A percentile compares a stretch with the other conserved stretches of the same genome.
phyloP scores from a whole-genome alignment of 768 basidiomycete genomes.

The Phanerodontia chrysosporium region DNA sequence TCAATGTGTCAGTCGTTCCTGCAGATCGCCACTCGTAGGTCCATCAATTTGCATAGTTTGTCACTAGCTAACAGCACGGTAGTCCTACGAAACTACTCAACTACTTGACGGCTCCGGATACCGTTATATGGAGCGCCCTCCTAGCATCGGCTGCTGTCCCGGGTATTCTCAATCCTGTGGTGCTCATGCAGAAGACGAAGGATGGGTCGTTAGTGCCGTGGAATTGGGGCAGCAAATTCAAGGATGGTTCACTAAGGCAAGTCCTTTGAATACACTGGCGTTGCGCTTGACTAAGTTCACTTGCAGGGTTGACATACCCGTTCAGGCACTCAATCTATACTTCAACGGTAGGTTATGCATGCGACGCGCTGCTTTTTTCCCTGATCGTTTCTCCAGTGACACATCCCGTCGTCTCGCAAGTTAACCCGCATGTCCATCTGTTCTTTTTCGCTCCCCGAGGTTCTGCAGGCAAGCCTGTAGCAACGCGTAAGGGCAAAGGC shows the following conservation, averaged over 20 bases:
- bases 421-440: conserved; percentile 87
- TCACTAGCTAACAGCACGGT: conserved; percentile 10
- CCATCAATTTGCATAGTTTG: not conserved
- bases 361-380: not conserved
- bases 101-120: conserved; percentile 94
- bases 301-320: conserved; percentile 85
- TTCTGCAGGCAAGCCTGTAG: conserved; percentile 88
- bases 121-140: conserved; percentile 75
- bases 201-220: conserved; percentile 82
- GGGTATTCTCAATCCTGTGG: conserved; percentile 92
- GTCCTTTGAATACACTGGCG: conserved; percentile 3
- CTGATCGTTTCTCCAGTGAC: conserved; percentile 51
- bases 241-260: conserved; percentile 82
- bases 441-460: conserved; percentile 94
- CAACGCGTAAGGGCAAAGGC: conserved; percentile 90
- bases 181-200: conserved; percentile 86
- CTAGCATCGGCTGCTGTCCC: conserved; percentile 93
- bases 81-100: conserved; percentile 96
- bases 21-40: conserved; percentile 78
- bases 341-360: conserved; percentile 61
- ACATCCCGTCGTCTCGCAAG: conserved; percentile 91
- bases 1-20: conserved; percentile 92
- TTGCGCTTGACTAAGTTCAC: not conserved
- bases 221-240: conserved; percentile 94
- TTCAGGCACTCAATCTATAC: conserved; percentile 83